Evolutionary conservation across 2,329 filamentous ascomycete species (phyloP), one percentile per base, ranked within the genome.

Genomic region (Microthyrium microscopicum): DNA sequence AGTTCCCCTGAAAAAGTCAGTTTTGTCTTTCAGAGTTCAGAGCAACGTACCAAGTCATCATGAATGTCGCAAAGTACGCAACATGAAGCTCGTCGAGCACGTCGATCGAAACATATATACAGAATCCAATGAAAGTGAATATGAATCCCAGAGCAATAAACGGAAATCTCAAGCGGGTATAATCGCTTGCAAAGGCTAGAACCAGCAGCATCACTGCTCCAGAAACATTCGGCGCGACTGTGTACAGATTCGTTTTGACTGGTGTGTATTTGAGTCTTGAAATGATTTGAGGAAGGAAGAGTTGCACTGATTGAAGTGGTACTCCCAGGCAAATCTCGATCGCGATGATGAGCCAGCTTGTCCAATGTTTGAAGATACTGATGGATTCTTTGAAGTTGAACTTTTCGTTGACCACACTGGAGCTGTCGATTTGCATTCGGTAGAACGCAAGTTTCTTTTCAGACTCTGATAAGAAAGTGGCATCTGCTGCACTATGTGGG

Each of bases 231-330:
- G 81, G 81, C 0, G 80, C 81, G 0, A 87, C 79, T 0, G 80
- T 85, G 54, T 80, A 84, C 1, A 87, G 62, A 45, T 89, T 87
- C 0, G 79, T 84, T 44, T 71, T 70, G 39, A 72, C 61, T n/a
- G 59, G 63, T 31, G 49, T 42, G 46, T 66, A 71, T 7, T 62
- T 61, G 4, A 73, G 54, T 3, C 64, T 51, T 3, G 50, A 51
- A 15, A 73, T 58, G 39, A 73, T 73, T 40, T 70, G 66, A 0
- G 69, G 69, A 29, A 73, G 49, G 48, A 73, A 73, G 2, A 72
- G 57, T 1, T 57, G 52, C 4, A 72, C 67, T 4, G 61, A 65
- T 40, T 71, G 67, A 8, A 73, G 47, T 0, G 69, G 68, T 0
- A 73, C 67, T 22, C 69, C 68, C 11, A 72, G 55, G 42, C 68